A percentile compares a stretch with the other conserved stretches of the same genome.
These are phyloP conservation scores for Pyrenochaeta sp. DNA, from an alignment of 2,329 filamentous ascomycete genomes.

Conservation along the genomic window DNA sequence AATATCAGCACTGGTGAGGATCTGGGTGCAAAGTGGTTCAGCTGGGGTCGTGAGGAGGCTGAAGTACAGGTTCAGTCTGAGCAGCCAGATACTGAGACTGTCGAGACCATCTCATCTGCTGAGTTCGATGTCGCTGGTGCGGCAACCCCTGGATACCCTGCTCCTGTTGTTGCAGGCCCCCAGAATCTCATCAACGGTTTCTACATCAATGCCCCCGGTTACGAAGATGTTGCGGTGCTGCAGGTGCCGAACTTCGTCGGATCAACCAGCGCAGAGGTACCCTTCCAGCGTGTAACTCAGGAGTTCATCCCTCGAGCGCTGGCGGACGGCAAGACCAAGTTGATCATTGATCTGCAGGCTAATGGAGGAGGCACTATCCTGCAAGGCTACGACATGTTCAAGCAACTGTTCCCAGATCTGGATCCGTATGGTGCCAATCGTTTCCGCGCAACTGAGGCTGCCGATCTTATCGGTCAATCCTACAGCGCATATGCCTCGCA, in stretches of 20 bases:
- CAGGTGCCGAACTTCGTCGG: constrained; percentile 53
- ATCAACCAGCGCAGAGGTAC: constrained; percentile 22
- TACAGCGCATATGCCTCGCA: constrained; percentile 44
- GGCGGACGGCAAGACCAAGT: constrained; percentile 64
- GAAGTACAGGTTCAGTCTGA: constrained; percentile 2
- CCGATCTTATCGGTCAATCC: constrained; percentile 56
- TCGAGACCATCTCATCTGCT: constrained; percentile 15
- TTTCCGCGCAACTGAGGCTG: constrained; percentile 59
- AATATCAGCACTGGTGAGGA: constrained; percentile 52
- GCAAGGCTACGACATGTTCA: constrained; percentile 69
- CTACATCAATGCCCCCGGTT: constrained; percentile 54
- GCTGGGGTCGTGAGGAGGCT: constrained; percentile 26
- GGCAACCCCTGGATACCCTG: constrained; percentile 54
- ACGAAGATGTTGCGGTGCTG: constrained; percentile 57
- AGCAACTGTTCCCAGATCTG: constrained; percentile 62
- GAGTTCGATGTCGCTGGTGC: constrained; percentile 14
- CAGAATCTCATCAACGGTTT: constrained; percentile 56
- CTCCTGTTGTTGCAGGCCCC: constrained; percentile 49
- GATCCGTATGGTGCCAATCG: constrained; percentile 61
- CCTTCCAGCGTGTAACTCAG: constrained; percentile 53
- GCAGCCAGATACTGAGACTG: background rate
- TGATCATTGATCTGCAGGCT: constrained; percentile 67
- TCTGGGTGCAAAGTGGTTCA: constrained; percentile 51
- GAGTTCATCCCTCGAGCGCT: constrained; percentile 54
- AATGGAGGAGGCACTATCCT: constrained; percentile 69